Percentiles rank a stretch among this genome's conserved stretches.
These are phyloP conservation scores for Xylaria flabelliformis DNA, from an alignment of 495 filamentous ascomycete genomes.

Conservation along the genomic window DNA sequence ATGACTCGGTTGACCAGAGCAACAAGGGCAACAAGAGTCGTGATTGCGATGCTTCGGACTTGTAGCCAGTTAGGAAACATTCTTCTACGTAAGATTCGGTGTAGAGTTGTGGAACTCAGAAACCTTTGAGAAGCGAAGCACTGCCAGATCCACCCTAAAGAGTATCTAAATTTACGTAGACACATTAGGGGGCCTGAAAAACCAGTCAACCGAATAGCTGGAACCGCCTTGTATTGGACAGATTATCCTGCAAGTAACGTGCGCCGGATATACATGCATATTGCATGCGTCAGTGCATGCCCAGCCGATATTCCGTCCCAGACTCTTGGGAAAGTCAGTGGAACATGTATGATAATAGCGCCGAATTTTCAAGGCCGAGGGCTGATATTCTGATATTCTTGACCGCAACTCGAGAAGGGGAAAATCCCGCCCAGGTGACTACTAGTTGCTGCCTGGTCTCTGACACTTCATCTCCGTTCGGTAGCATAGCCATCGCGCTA, in stretches of 20 bases:
- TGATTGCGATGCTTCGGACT: not conserved
- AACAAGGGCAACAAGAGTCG: not conserved
- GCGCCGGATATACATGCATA: conserved; percentile 2
- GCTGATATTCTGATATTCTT: not conserved
- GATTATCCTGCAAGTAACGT: not conserved
- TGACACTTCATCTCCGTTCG: not conserved
- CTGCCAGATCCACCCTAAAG: conserved; percentile 6
- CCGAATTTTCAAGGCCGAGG: not conserved
- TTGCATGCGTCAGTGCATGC: not conserved
- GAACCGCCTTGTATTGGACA: not conserved
- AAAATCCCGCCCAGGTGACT: not conserved
- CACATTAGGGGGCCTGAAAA: not conserved
- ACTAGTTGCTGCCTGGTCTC: conserved; percentile 13
- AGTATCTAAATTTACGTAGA: not conserved
- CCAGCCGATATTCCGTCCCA: not conserved
- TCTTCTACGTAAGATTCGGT: conserved; percentile 12
- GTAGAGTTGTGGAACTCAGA: conserved; percentile 5
- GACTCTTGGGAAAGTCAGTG: conserved; percentile 1
- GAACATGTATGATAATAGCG: not conserved
- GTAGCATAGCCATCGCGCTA: conserved; percentile 8
- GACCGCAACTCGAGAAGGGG: not conserved
- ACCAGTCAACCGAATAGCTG: not conserved
- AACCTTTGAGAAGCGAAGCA: not conserved
- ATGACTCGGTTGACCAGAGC: not conserved
- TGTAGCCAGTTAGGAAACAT: not conserved